Evolutionary conservation across 2,329 filamentous ascomycete genomes (phyloP).

Genomic region (Thelonectria rubi): DNA sequence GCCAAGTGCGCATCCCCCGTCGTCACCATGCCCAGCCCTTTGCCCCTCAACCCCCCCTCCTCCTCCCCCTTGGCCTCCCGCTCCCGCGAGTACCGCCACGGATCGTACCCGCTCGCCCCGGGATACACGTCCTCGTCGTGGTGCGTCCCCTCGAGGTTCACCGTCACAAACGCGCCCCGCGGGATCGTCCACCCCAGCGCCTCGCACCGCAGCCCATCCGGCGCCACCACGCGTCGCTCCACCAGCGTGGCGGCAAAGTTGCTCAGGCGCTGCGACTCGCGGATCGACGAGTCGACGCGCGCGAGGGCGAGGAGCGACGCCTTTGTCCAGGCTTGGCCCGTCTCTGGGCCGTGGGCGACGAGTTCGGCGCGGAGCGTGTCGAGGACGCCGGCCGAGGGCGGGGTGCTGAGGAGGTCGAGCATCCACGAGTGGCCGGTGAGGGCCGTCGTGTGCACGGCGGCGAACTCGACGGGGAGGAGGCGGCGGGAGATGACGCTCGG

Average conservation of each 20-base stretch:
- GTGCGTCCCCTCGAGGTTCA: slow-evolving; percentile 56
- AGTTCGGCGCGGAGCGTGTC: slow-evolving; percentile 57
- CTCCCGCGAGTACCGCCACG: slow-evolving; percentile 58
- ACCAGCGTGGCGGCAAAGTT: slow-evolving; percentile 57
- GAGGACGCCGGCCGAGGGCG: slow-evolving; percentile 47
- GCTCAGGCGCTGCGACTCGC: slow-evolving; percentile 61
- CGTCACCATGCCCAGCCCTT: slow-evolving; percentile 59
- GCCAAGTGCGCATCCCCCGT: slow-evolving; percentile 60
- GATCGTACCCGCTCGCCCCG: slow-evolving; percentile 55
- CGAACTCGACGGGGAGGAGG: slow-evolving; percentile 65
- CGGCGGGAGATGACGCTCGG: slow-evolving; percentile 59
- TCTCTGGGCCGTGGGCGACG: slow-evolving; percentile 32
- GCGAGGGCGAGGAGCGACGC: slow-evolving; percentile 53
- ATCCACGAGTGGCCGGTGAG: slow-evolving; percentile 59
- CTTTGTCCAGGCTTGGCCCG: slow-evolving; percentile 56
- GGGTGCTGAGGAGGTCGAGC: slow-evolving; percentile 56
- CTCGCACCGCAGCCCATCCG: slow-evolving; percentile 54
- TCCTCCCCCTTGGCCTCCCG: slow-evolving; percentile 44
- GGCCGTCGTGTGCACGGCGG: slow-evolving; percentile 66
- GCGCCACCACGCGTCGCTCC: slow-evolving; percentile 55
- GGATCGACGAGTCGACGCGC: slow-evolving; percentile 61
- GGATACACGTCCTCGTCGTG: slow-evolving; percentile 57
- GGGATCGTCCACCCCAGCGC: slow-evolving; percentile 48
- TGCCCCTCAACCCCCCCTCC: slow-evolving; percentile 48
- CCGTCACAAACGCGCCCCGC: slow-evolving; percentile 52